A percentile compares a stretch with the other conserved stretches of the same genome.
Evolutionary conservation across 148 eudicot genomes (phyloP).

Genomic region (Camellia granthamiana): DNA sequence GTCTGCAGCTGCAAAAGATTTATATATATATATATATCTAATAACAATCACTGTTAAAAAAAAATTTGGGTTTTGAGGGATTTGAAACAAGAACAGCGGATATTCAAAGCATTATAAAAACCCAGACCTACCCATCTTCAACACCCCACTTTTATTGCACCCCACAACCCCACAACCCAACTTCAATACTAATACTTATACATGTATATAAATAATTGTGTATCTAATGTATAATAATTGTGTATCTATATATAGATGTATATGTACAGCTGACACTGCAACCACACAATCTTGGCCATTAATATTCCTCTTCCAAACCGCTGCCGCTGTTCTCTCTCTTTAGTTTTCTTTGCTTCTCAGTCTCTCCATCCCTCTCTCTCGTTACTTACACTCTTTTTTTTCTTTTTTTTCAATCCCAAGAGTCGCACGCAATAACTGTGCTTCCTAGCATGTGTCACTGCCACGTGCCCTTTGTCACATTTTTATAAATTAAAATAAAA

Average conservation of each 20-base stretch:
- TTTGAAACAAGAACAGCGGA: background rate
- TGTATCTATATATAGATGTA: background rate
- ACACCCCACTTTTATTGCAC: constrained; percentile 26
- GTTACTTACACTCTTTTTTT: background rate
- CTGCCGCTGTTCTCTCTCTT: background rate
- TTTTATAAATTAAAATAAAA: background rate
- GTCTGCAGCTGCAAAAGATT: constrained; percentile 21
- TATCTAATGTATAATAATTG: background rate
- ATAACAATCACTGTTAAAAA: constrained; percentile 24
- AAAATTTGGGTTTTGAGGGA: background rate
- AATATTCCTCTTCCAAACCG: constrained; percentile 23
- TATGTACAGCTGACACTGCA: constrained; percentile 28
- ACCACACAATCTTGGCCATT: constrained; percentile 39
- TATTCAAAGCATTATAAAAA: constrained; percentile 24
- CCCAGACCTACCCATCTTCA: constrained; percentile 32
- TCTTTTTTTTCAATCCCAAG: constrained; percentile 8
- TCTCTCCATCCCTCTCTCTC: background rate
- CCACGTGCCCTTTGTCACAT: constrained; percentile 13
- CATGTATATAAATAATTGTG: background rate
- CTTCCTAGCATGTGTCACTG: background rate
- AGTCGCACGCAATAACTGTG: constrained; percentile 13
- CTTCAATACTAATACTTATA: background rate
- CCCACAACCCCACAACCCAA: background rate
- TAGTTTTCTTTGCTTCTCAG: constrained; percentile 28
- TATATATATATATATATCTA: background rate